Base-by-base conservation (phyloP, 768 basidiomycete species). In the Lactifluus volemus region DNA sequence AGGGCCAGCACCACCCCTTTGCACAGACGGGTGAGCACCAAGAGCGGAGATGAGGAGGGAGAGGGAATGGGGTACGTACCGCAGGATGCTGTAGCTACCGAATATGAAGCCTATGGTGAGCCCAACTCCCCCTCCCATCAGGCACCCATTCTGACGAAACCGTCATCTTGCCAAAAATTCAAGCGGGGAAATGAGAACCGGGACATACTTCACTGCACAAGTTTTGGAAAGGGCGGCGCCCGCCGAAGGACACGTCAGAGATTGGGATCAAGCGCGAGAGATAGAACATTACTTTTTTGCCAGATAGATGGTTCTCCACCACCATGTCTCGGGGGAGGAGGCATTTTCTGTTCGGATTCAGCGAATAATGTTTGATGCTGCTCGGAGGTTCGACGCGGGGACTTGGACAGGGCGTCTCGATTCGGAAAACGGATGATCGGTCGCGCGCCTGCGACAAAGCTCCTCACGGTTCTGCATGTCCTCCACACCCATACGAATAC, bases 21-120 rank as follows among this genome's bases (percentile, higher is more conserved):
- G 15, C 48, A 49, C 29, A 49, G 30, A 60, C 39, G 53, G 29
- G 49, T 55, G 29, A 44, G 42, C 36, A 42, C 29, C 34, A 25
- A 41, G 41, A 39, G 49, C 30, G 47, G 59, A 25, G 32, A 58
- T 34, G 38, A 52, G 29, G 41, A 42, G 32, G 57, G 38, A 21
- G 34, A 17, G 9, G 38, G 39, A 49, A 12, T 8, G 21, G 25
- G 14, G 51, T 50, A 68, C 86, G 69, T 67, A 91, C 94, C 92
- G 79, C 48, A 98, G 74, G 70, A 98, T 91, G 68, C 85, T 93
- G 78, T 88, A 97, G 30, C 88, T 85, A 47, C 96, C 96, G 69
- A 98, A 98, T 62, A 99, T 86, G 76, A 98, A 98, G 17, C 97
- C 96, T 70, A 98, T 97, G 38, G 94, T 96, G 49, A 97, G 81